Percentiles rank a stretch among this genome's conserved stretches.
Evolutionary conservation across 495 filamentous ascomycete genomes (phyloP).

Genomic region (Antarctomyces pellizariae): DNA sequence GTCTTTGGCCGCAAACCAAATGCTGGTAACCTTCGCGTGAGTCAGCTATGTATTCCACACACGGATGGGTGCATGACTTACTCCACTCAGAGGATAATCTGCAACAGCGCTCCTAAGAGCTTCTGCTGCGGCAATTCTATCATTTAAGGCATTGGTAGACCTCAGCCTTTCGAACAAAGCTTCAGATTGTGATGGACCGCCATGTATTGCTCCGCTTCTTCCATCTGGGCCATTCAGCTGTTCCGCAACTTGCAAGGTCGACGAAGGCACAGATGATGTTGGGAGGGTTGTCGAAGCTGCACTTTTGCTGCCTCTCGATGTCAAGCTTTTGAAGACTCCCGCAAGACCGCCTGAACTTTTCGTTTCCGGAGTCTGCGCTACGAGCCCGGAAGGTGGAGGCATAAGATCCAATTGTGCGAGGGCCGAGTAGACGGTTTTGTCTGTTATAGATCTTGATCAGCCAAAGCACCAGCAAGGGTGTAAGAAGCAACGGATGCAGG

Average conservation of each 20-base stretch:
- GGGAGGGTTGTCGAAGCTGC: conserved; percentile 12
- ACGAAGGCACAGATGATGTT: conserved; percentile 8
- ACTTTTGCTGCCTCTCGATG: conserved; percentile 17
- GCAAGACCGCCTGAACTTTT: conserved; percentile 24
- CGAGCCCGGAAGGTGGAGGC: conserved; percentile 31
- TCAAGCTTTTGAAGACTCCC: conserved; percentile 30
- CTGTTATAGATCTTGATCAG: too few relatives aligned
- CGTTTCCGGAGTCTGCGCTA: conserved; percentile 23
- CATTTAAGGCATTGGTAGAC: conserved; percentile 14
- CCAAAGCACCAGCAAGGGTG: too few relatives aligned
- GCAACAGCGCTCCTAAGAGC: conserved; percentile 27
- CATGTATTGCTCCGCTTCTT: conserved; percentile 12
- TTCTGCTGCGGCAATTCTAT: conserved; percentile 31
- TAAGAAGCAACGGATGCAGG: too few relatives aligned
- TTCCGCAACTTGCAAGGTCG: conserved; percentile 11
- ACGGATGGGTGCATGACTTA: conserved; percentile 6
- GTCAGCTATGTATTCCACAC: neutral
- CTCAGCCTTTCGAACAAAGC: conserved; percentile 16
- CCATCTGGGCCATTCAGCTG: conserved; percentile 11
- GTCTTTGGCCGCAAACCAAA: conserved; percentile 43
- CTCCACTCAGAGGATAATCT: conserved; percentile 31
- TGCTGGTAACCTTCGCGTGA: conserved; percentile 12
- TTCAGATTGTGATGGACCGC: conserved; percentile 21
- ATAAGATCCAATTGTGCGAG: too few relatives aligned
- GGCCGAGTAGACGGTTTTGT: too few relatives aligned